These are phyloP conservation scores for Calvatia gigantea DNA, from an alignment of 768 basidiomycete genomes.

Conservation along the genomic window DNA sequence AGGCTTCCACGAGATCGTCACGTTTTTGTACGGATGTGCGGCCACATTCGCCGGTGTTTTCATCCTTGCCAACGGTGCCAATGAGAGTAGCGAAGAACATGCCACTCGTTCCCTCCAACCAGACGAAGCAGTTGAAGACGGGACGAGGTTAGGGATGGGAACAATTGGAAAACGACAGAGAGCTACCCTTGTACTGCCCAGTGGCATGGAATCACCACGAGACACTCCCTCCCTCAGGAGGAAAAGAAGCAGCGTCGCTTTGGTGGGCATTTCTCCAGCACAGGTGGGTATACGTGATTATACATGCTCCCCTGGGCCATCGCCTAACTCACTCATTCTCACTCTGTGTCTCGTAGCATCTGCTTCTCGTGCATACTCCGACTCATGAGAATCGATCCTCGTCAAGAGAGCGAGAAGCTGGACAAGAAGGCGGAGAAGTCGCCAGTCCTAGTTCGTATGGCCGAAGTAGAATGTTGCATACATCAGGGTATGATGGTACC, in stretches of 20 bases:
- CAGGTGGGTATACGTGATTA: slow-evolving; percentile 42
- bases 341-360: slow-evolving; percentile 35
- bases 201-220: slow-evolving; percentile 26
- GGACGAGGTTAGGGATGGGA: slow-evolving; percentile 26
- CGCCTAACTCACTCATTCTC: slow-evolving; percentile 7
- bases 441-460: slow-evolving; percentile 27
- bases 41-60: slow-evolving; percentile 92
- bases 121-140: slow-evolving; percentile 18
- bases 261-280: slow-evolving; percentile 72
- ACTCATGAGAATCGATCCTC: slow-evolving; percentile 40
- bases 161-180: slow-evolving; percentile 37
- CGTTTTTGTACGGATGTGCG: slow-evolving; percentile 82
- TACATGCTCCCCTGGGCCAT: neutral
- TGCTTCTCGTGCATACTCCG: slow-evolving; percentile 66
- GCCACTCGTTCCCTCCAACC: slow-evolving; percentile 23
- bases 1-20: slow-evolving; percentile 76
- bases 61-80: slow-evolving; percentile 56
- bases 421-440: slow-evolving; percentile 28
- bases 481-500: slow-evolving; percentile 33
- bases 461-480: slow-evolving; percentile 38
- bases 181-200: slow-evolving; percentile 48
- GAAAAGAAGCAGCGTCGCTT: slow-evolving; percentile 53
- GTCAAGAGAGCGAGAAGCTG: slow-evolving; percentile 20
- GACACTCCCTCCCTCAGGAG: slow-evolving; percentile 46
- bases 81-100: slow-evolving; percentile 23